These are phyloP conservation scores for Diaporthe aspalathi DNA, from an alignment of 2,329 filamentous ascomycete genomes.

Conservation along the genomic window DNA sequence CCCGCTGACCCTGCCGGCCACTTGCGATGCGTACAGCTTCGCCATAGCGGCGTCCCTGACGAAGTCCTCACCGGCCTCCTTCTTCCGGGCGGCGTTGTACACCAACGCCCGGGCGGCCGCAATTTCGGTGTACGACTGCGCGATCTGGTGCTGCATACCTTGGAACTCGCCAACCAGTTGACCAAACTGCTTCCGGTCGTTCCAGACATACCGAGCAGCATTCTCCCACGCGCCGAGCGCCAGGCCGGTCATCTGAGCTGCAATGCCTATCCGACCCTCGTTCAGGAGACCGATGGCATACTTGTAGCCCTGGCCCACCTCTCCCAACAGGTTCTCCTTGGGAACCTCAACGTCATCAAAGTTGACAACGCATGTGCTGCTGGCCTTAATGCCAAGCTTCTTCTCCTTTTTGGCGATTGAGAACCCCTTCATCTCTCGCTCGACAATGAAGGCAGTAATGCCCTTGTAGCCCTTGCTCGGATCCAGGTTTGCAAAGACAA, in stretches of 20 bases:
- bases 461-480: constrained; percentile 94
- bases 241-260: constrained; percentile 97
- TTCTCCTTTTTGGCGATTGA: constrained; percentile 99
- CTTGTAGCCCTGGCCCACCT: constrained; percentile 95
- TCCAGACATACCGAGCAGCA: constrained; percentile 95
- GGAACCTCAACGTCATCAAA: constrained; percentile 96
- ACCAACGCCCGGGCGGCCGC: constrained; percentile 90
- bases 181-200: constrained; percentile 97
- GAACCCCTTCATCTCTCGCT: constrained; percentile 91
- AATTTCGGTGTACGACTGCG: constrained; percentile 95
- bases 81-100: constrained; percentile 96
- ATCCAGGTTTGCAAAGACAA: constrained; percentile 97
- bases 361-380: constrained; percentile 96
- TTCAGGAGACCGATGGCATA: constrained; percentile 95
- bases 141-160: constrained; percentile 99
- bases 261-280: constrained; percentile 97
- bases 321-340: constrained; percentile 86
- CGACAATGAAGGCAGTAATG: constrained; percentile 94
- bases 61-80: constrained; percentile 96
- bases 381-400: constrained; percentile 96
- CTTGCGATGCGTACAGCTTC: constrained; percentile 93
- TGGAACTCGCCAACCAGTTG: constrained; percentile 95
- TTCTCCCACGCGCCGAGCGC: constrained; percentile 96
- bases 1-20: constrained; percentile 86
- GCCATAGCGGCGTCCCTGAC: constrained; percentile 98